Base-by-base conservation (phyloP, 495 filamentous ascomycete genomes). In the Trichodelitschia bisporula region DNA sequence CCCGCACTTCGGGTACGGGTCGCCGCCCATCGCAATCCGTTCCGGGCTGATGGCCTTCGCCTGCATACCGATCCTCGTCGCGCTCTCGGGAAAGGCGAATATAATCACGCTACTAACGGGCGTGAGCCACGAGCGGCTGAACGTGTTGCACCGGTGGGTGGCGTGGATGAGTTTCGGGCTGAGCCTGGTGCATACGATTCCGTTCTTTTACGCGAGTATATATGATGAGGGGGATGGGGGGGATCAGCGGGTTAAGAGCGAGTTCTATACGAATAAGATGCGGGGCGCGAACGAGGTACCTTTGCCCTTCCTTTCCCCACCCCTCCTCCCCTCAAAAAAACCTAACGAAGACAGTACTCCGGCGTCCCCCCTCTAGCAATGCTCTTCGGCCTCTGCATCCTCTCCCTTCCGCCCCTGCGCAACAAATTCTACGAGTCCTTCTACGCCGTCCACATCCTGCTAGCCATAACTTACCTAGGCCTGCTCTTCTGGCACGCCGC, bases 101-200 rank as follows among this genome's bases (percentile, higher is more conserved):
- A 44, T 55, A 8, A 58, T 71, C 30, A 55, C 61, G 0, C 40
- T 50, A n/a, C 47, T 83, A 11, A 58, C 60, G 4, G 79, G 76
- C 3, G 62, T 60, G 19, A 69, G 68, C 33, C 68, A 86, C 36
- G 72, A 79, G 49, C 57, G 71, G 11, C 46, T 90, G 29, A 86
- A 84, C 41, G 83, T 76, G 78, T 59, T 80, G 31, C 79, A 90
- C 43, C 59, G 78, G 34, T 84, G 79, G 76, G 62, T 69, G 8
- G 62, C 72, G 1, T 64, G 79, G 32, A 46, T 84, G 12, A 79
- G 72, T 0, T 64, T 64, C 0, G 72, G 74, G 1, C 59, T 84
- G 4, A 80, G 89, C 40, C 63, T 77, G 38, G 66, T 58, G 19
- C 69, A 73, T 40, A 84, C 72, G 49, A 69, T 72, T 36, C 47